Base-by-base conservation (phyloP, 495 filamentous ascomycete genomes). In the Aspergillus olivimuriae region DNA sequence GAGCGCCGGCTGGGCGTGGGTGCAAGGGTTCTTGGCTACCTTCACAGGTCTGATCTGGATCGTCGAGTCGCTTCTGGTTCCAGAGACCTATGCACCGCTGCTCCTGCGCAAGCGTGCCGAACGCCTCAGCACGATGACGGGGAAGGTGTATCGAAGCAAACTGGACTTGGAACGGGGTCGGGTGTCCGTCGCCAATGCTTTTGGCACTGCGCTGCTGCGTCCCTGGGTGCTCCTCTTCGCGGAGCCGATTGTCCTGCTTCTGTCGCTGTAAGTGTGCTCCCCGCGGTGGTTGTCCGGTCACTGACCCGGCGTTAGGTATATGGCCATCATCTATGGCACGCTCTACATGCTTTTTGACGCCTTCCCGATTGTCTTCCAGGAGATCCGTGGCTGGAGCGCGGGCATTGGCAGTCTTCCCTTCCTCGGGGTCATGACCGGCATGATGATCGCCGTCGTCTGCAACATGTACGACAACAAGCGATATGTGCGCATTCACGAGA, bases 341-440 rank as follows among this genome's bases (percentile, higher is more conserved):
- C 63, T 87, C 2, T 89, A 89, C 60, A 73, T 90, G 32, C 73
- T 89, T 15, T 91, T 92, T 63, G 78, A 84, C 34, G 84, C 84
- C 12, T 62, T 67, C 35, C 87, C 87, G 2, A 80, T 90, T 34
- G 77, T 90, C 41, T 91, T 86, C 62, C 68, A 75, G 12, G 61
- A 82, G 16, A 61, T 83, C 24, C 82, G 86, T 10, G 44, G 37
- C 37, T 51, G 48, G 48, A 33, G 17, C 18, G 64, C 77, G 10
- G 78, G 82, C 20, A 55, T 82, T 18, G 73, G 76, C 0, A 82
- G 83, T 4, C 75, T 91, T 0, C 68, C 84, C 8, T 91, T 88
- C 58, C 53, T 79, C 2, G 83, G 86, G 4, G 86, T 94, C 30
- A 82, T 83, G 37, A 60, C 81, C 36, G 87, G 87, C 39, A 88